Evolutionary conservation across 352 stramenopile genomes (phyloP), one percentile per base, ranked within the genome.

Genomic region (Phytophthora hybrid): DNA sequence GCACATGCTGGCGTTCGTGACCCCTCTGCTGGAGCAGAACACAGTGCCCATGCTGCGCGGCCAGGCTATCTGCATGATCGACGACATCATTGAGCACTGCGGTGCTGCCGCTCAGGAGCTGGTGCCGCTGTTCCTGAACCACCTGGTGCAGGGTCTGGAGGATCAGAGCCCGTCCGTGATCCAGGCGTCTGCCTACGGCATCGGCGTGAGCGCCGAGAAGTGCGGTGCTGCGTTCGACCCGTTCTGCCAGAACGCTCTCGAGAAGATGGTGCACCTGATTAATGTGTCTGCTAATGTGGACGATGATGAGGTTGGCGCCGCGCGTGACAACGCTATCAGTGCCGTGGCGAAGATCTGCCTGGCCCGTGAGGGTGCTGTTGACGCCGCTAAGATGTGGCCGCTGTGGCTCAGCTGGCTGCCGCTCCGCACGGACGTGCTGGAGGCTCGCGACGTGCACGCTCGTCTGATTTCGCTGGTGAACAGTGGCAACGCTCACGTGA

Each of bases 1-100:
- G 4, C 85, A 94, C 51, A 52, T 94, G 59, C 63, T 94, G 60
- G 59, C 83, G 31, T 93, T 93, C 51, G 72, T 97, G 51, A 84
- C 76, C 44, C 86, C 87, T 51, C 77, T 95, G 60, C 77, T 97
- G 29, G 85, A 93, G 55, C 76, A 80, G 37, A 78, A 80, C 61
- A 79, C 82, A 9, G 63, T 93, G 21, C 71, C 82, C 60, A 84
- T 92, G 69, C 73, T 97, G 19, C 90, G 90, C 51, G 85, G 85
- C 10, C 89, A 95, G 63, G 86, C 85, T 56, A 95, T 97, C 69
- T 97, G 90, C 82, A 95, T 94, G 81, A 84, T 97, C 52, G 90
- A 97, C 70, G 90, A 97, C 74, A 82, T 97, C 56, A 92, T 97
- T 55, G 90, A 97, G 77, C 88, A 95, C 82, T 93, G 90, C 63